These are phyloP conservation scores for Primulina tabacum DNA, from an alignment of 257 asterid species.

Conservation along the genomic window DNA sequence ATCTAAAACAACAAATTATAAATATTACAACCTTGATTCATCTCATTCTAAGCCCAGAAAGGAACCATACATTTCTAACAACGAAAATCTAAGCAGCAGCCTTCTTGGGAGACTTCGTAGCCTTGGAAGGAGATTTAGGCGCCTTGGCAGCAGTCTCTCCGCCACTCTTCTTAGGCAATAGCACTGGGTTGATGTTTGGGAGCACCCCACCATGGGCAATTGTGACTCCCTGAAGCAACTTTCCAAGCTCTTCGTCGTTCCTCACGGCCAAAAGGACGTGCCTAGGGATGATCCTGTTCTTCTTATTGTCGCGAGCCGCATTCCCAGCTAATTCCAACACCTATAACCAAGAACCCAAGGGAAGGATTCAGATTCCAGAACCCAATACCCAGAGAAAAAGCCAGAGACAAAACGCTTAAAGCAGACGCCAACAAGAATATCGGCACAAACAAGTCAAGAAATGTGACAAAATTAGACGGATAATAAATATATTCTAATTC, in stretches of 20 bases:
- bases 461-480: background rate
- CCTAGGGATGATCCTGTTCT: conserved; percentile 48
- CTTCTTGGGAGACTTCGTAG: conserved; percentile 41
- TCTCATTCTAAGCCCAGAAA: background rate
- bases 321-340: conserved; percentile 55
- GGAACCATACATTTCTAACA: background rate
- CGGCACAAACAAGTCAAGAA: background rate
- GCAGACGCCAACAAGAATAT: background rate
- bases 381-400: background rate
- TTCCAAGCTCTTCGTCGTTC: conserved; percentile 52
- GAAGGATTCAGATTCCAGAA: background rate
- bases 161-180: conserved; percentile 52
- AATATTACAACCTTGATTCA: background rate
- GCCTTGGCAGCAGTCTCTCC: conserved; percentile 35
- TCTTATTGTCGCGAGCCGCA: conserved; percentile 54
- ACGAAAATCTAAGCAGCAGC: conserved; percentile 31
- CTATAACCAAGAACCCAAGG: conserved; percentile 10
- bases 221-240: conserved; percentile 45
- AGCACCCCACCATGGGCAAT: conserved; percentile 56
- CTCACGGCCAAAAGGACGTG: conserved; percentile 48
- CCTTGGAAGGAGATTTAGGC: conserved; percentile 42
- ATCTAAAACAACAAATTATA: background rate
- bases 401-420: background rate
- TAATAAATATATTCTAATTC: too few relatives aligned
- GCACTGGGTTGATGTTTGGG: conserved; percentile 49